Evolutionary conservation across 495 filamentous ascomycete species (phyloP).

Genomic region (Geopyxis carbonaria): DNA sequence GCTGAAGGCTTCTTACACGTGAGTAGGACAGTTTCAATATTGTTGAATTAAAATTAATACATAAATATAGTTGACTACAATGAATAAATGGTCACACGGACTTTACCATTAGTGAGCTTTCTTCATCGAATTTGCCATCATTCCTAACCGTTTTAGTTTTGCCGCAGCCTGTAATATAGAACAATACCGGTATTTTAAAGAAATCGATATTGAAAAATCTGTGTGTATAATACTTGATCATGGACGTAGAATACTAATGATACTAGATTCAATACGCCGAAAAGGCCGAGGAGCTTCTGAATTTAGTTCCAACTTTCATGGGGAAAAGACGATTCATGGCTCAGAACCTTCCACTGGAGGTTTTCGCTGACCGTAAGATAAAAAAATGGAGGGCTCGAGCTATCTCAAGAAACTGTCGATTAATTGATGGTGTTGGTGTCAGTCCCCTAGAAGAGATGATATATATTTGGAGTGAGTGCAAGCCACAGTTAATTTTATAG

Average conservation of each 20-base stretch:
- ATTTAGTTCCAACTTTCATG: constrained; percentile 52
- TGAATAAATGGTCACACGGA: constrained; percentile 82
- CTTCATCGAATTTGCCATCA: not conserved
- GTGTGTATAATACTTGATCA: constrained; percentile 14
- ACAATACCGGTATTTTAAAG: constrained; percentile 49
- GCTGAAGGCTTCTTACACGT: constrained; percentile 54
- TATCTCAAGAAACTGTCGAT: constrained; percentile 35
- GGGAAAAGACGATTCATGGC: constrained; percentile 86
- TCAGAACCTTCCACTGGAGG: constrained; percentile 73
- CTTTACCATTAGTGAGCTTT: constrained; percentile 57
- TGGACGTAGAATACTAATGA: constrained; percentile 6
- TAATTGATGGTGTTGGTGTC: constrained; percentile 70
- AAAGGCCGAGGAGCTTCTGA: constrained; percentile 50
- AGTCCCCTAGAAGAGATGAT: constrained; percentile 83
- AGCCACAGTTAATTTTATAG: no score
- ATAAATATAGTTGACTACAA: constrained; percentile 46
- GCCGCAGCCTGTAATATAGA: constrained; percentile 62
- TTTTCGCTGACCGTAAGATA: constrained; percentile 70
- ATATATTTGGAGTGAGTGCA: constrained; percentile 77
- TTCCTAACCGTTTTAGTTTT: constrained; percentile 28
- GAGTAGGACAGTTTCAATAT: constrained; percentile 13
- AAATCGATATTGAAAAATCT: constrained; percentile 34
- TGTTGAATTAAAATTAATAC: constrained; percentile 9
- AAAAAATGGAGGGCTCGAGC: constrained; percentile 78
- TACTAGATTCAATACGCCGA: no score